Evolutionary conservation across 2,329 filamentous ascomycete genomes (phyloP).

Genomic region (Trichoderma oligosporum): DNA sequence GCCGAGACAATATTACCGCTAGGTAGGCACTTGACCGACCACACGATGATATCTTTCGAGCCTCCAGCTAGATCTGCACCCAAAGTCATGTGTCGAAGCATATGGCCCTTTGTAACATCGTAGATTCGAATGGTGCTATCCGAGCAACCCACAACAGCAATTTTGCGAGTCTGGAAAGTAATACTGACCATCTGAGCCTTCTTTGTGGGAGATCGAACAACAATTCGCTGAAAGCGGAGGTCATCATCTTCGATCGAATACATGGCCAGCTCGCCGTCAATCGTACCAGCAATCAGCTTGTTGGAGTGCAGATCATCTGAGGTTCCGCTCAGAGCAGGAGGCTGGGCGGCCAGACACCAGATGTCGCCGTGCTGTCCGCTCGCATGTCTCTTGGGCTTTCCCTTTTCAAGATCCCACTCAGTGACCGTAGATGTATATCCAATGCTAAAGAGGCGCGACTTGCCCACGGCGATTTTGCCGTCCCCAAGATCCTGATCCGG

Average conservation of each 20-base stretch:
- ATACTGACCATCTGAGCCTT: conserved; percentile 88
- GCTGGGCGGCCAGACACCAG: conserved; percentile 92
- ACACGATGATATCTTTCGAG: conserved; percentile 82
- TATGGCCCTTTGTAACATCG: conserved; percentile 73
- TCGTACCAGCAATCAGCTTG: conserved; percentile 81
- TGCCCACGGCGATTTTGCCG: conserved; percentile 62
- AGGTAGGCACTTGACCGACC: conserved; percentile 84
- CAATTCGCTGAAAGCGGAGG: conserved; percentile 71
- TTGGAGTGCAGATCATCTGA: conserved; percentile 38
- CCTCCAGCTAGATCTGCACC: conserved; percentile 74
- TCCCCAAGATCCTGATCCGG: conserved; percentile 65
- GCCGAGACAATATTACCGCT: conserved; percentile 90
- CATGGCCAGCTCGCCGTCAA: conserved; percentile 82
- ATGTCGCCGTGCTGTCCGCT: conserved; percentile 94
- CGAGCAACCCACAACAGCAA: conserved; percentile 87
- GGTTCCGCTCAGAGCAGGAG: conserved; percentile 39
- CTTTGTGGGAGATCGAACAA: conserved; percentile 74
- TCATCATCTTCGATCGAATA: conserved; percentile 83
- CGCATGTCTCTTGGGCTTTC: conserved; percentile 72
- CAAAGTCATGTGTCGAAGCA: conserved; percentile 78
- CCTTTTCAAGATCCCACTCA: conserved; percentile 87
- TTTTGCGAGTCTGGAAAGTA: conserved; percentile 78
- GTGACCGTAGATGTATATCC: conserved; percentile 89
- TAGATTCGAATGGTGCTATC: conserved; percentile 92
- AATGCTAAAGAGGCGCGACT: conserved; percentile 88